Evolutionary conservation across 2,329 filamentous ascomycete genomes (phyloP).

Genomic region (Pestalotiopsis sp.): DNA sequence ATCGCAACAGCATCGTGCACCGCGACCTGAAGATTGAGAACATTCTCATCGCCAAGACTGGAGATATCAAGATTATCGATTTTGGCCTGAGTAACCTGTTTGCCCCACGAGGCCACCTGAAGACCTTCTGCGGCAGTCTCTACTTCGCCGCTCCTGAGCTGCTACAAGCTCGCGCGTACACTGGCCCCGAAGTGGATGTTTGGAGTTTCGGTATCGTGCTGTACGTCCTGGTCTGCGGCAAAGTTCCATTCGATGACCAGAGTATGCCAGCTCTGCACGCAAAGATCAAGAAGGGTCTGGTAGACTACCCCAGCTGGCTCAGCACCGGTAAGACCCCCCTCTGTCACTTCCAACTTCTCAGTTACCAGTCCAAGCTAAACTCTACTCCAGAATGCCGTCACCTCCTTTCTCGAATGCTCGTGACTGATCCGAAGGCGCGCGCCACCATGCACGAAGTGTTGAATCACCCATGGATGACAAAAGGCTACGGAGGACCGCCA

Average conservation of each 20-base stretch:
- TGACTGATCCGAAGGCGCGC: conserved; percentile 86
- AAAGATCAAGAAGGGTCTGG: conserved; percentile 96
- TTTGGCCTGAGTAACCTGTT: conserved; percentile 98
- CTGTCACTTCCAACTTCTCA: conserved; percentile 1
- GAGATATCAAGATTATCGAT: conserved; percentile 99
- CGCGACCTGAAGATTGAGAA: conserved; percentile 98
- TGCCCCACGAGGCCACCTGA: conserved; percentile 79
- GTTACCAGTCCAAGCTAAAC: conserved; percentile 34
- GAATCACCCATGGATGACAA: conserved; percentile 93
- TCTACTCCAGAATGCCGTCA: conserved; percentile 77
- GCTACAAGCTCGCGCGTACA: conserved; percentile 90
- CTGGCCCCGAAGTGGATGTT: conserved; percentile 92
- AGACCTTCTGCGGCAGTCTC: conserved; percentile 96
- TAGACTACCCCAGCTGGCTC: conserved; percentile 94
- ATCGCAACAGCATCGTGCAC: conserved; percentile 97
- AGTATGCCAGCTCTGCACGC: conserved; percentile 98
- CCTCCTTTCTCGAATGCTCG: conserved; percentile 91
- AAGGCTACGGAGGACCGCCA: conserved; percentile 82
- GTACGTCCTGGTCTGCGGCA: conserved; percentile 95
- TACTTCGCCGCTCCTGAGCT: conserved; percentile 97
- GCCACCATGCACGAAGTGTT: conserved; percentile 90
- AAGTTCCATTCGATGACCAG: conserved; percentile 98
- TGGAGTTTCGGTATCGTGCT: conserved; percentile 99
- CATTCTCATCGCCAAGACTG: conserved; percentile 97
- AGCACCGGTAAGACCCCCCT: conserved; percentile 69